A percentile compares a stretch with the other conserved stretches of the same genome.
Evolutionary conservation across 1,284 basidiomycete genomes (phyloP).

Genomic region (Malassezia psittaci): DNA sequence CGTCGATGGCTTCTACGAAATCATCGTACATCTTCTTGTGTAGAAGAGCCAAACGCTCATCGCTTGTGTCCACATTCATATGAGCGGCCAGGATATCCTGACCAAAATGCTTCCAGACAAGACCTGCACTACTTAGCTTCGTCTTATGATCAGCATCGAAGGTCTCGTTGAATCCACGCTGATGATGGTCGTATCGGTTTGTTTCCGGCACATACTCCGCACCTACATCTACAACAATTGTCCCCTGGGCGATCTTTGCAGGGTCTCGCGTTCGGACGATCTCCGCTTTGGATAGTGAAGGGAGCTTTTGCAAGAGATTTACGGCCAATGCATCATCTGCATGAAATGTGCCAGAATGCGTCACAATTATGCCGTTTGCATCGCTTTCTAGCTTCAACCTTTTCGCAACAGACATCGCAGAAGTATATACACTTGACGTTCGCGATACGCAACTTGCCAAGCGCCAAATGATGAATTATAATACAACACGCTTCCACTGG

Average conservation of each 20-base stretch:
- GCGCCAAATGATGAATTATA: background rate
- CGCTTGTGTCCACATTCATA: conserved; percentile 52
- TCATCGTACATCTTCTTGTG: conserved; percentile 85
- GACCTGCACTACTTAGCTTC: conserved; percentile 83
- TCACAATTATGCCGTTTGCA: conserved; percentile 48
- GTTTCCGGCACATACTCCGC: conserved; percentile 72
- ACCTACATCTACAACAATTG: conserved; percentile 97
- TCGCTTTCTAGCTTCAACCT: conserved; percentile 7
- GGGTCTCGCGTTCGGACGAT: conserved; percentile 62
- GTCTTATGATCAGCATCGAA: conserved; percentile 71
- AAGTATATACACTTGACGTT: background rate
- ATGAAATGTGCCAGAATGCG: conserved; percentile 91
- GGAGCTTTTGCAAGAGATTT: conserved; percentile 73
- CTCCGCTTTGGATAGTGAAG: conserved; percentile 57
- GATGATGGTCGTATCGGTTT: conserved; percentile 88
- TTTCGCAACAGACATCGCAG: conserved; percentile 13
- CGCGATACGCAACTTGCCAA: background rate
- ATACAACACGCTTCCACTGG: background rate
- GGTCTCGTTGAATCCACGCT: conserved; percentile 78
- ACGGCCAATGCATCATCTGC: conserved; percentile 91
- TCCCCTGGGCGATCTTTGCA: conserved; percentile 65
- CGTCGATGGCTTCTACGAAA: conserved; percentile 89
- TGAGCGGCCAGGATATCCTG: conserved; percentile 68
- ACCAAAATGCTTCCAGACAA: conserved; percentile 75
- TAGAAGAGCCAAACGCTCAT: conserved; percentile 61